phyloP scores from a whole-genome alignment of 2,329 filamentous ascomycete species.

The Claviceps monticola region DNA sequence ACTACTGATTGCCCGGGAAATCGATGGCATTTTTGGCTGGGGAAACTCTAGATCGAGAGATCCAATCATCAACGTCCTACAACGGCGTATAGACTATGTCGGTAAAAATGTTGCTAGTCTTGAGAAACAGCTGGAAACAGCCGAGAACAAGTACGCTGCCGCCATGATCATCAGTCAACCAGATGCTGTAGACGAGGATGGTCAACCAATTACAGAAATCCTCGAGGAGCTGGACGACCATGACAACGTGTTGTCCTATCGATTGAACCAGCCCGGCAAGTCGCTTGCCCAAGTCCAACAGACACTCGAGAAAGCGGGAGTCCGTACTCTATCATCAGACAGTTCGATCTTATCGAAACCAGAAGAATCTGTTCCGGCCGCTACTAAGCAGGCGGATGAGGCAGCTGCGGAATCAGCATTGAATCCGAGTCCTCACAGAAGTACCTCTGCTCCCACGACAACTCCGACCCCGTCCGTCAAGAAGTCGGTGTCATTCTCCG shows the following conservation, averaged over 20 bases:
- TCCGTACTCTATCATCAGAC: constrained; percentile 29
- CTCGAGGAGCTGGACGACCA: constrained; percentile 84
- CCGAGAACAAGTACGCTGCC: constrained; percentile 56
- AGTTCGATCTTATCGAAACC: constrained; percentile 2
- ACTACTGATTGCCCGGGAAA: constrained; percentile 44
- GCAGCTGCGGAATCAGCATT: not conserved
- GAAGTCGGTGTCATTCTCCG: constrained; percentile 50
- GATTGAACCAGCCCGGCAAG: constrained; percentile 52
- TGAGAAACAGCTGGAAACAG: constrained; percentile 54
- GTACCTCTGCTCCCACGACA: not conserved
- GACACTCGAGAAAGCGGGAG: constrained; percentile 62
- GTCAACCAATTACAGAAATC: constrained; percentile 76
- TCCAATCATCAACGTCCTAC: constrained; percentile 45
- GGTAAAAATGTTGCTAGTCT: constrained; percentile 64
- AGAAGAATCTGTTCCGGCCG: not conserved
- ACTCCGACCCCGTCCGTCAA: constrained; percentile 15
- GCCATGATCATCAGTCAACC: constrained; percentile 46
- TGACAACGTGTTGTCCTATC: constrained; percentile 64
- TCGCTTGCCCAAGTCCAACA: constrained; percentile 55
- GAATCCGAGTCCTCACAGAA: not conserved
- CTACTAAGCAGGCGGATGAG: not conserved
- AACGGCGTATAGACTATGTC: constrained; percentile 79
- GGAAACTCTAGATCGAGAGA: constrained; percentile 14
- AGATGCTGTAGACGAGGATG: constrained; percentile 50
- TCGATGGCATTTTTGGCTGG: constrained; percentile 31